These are phyloP conservation scores for Parathielavia hyrcaniae DNA, from an alignment of 495 filamentous ascomycete genomes.

Conservation along the genomic window DNA sequence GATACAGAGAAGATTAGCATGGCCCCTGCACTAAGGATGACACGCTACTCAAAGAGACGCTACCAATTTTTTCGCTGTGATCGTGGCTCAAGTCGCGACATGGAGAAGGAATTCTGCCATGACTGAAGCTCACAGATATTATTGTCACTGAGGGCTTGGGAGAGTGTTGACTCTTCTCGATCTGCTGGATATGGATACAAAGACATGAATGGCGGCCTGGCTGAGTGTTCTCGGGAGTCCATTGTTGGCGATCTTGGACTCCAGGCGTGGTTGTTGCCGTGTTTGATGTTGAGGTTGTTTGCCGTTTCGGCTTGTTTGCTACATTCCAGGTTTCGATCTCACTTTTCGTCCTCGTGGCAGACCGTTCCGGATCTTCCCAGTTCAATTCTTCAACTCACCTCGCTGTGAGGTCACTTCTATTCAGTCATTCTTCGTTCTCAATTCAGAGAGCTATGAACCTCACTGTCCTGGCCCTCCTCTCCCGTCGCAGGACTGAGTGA, in stretches of 20 bases:
- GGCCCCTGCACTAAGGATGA: slow-evolving; percentile 99
- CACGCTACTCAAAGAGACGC: slow-evolving; percentile 98
- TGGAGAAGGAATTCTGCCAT: slow-evolving; percentile 25
- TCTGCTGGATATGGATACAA: background rate
- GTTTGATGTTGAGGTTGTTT: background rate
- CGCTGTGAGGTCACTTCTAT: no score
- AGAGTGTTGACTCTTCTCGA: background rate
- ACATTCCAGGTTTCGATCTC: background rate
- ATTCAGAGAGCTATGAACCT: no score
- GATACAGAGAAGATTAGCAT: slow-evolving; percentile 94
- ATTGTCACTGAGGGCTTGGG: background rate
- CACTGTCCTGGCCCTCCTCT: no score
- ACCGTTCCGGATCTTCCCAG: background rate
- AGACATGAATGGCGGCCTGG: no score
- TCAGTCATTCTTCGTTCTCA: no score
- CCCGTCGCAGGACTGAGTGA: no score
- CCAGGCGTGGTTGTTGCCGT: background rate
- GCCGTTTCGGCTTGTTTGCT: background rate
- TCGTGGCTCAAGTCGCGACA: slow-evolving; percentile 22
- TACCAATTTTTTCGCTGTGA: slow-evolving; percentile 65
- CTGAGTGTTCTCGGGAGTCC: background rate
- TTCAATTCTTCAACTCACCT: background rate
- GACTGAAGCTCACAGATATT: no score
- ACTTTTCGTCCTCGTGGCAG: background rate
- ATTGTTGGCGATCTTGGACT: background rate